Conservation (phyloP, 148 eudicot genomes). For the Persicaria maculosa region DNA sequence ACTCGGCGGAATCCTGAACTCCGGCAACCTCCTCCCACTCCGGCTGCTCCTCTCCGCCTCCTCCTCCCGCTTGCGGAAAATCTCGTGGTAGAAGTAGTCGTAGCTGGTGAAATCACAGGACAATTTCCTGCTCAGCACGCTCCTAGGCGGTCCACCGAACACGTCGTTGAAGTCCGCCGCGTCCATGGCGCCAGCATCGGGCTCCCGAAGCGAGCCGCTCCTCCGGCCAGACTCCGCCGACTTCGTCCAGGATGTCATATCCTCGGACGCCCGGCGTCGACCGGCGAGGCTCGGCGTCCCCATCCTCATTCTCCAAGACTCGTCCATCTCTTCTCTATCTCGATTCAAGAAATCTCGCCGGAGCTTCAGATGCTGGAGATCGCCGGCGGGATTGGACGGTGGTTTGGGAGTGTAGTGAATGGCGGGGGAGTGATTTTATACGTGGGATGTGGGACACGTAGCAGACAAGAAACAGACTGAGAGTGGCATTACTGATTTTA, state of each 20-base stretch:
- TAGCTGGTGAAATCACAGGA: conserved; percentile 25
- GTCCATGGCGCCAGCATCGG: background rate
- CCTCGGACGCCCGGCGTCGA: conserved; percentile 8
- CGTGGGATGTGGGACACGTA: background rate
- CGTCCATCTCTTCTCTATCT: background rate
- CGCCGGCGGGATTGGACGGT: background rate
- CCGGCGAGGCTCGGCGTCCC: background rate
- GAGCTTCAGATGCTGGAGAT: background rate
- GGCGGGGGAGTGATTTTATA: background rate
- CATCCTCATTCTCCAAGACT: conserved; percentile 8
- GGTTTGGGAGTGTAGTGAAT: background rate
- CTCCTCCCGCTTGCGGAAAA: conserved; percentile 32
- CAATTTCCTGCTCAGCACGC: conserved; percentile 35
- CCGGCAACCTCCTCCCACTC: background rate
- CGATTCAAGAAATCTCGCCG: background rate
- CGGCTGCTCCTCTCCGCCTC: background rate
- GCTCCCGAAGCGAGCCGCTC: background rate
- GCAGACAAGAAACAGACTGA: background rate
- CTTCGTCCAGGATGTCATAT: background rate
- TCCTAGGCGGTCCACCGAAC: conserved; percentile 68
- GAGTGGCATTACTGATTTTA: background rate
- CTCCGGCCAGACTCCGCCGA: conserved; percentile 2
- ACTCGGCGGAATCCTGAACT: background rate
- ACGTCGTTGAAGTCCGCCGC: conserved; percentile 42
- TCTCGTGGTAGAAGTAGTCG: conserved; percentile 39